Evolutionary conservation across 225 moss, liverwort and hornwort species (phyloP).

Genomic region (Climacium dendroides): DNA sequence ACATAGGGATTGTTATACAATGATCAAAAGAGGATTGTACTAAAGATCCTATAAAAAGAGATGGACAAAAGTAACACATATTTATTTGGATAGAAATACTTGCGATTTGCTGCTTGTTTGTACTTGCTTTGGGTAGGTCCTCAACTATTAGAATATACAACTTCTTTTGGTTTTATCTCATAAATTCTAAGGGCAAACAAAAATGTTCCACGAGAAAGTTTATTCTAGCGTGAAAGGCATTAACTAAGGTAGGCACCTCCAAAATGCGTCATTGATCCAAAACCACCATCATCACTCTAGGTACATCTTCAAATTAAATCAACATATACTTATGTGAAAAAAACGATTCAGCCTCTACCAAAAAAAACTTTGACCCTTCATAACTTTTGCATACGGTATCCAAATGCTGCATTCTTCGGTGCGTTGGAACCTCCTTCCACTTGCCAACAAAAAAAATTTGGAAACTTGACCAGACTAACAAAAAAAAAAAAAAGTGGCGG

Average conservation of each 20-base stretch:
- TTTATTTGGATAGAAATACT: not conserved
- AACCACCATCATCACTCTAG: not conserved
- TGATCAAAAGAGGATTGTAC: not conserved
- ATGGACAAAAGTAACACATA: not conserved
- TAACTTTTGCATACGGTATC: not conserved
- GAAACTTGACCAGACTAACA: not conserved
- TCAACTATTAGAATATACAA: not conserved
- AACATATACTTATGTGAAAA: not conserved
- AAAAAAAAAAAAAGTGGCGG: not conserved
- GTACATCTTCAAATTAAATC: not conserved
- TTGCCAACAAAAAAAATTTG: not conserved
- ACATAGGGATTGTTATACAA: not conserved
- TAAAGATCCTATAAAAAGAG: not conserved
- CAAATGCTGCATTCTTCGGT: not conserved
- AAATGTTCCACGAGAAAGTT: not conserved
- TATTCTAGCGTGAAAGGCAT: not conserved
- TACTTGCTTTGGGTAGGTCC: not conserved
- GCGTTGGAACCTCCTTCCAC: not conserved
- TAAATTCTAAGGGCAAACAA: not conserved
- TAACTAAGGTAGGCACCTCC: not conserved
- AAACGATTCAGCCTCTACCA: not conserved
- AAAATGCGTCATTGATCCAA: fast-evolving
- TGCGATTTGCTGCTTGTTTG: not conserved
- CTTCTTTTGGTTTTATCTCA: not conserved
- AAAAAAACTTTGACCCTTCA: not conserved